Evolutionary conservation across 1,284 basidiomycete genomes (phyloP).

Genomic region (Irpex sp.): DNA sequence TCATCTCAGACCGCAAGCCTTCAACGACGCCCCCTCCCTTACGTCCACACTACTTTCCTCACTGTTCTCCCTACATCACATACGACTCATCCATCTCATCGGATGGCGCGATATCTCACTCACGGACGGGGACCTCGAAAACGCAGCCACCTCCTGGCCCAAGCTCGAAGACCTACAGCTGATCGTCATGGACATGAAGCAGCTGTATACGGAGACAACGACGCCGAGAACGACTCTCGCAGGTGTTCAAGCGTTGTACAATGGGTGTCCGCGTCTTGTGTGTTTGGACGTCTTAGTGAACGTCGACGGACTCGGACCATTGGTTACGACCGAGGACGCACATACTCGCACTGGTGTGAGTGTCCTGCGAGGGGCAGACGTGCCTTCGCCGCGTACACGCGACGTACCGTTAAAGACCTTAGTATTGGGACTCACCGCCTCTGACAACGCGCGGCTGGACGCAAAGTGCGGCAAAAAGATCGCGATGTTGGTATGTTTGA

Average conservation of each 20-base stretch:
- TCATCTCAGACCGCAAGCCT: too few relatives aligned
- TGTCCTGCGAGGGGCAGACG: too few relatives aligned
- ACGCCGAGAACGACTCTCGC: background rate
- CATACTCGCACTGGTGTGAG: background rate
- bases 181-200: background rate
- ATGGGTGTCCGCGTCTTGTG: background rate
- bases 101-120: background rate
- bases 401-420: background rate
- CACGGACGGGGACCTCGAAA: background rate
- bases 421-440: background rate
- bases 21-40: background rate
- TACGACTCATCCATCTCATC: background rate
- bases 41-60: background rate
- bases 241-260: background rate
- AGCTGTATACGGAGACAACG: background rate
- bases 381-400: too few relatives aligned
- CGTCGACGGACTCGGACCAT: background rate
- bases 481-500: background rate
- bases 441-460: background rate
- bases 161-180: background rate
- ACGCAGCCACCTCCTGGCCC: background rate
- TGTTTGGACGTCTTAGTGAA: background rate
- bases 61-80: background rate
- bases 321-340: background rate
- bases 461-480: background rate